Conservation (phyloP, 306 rosid genomes). For the Sphenostylis stenocarpa region DNA sequence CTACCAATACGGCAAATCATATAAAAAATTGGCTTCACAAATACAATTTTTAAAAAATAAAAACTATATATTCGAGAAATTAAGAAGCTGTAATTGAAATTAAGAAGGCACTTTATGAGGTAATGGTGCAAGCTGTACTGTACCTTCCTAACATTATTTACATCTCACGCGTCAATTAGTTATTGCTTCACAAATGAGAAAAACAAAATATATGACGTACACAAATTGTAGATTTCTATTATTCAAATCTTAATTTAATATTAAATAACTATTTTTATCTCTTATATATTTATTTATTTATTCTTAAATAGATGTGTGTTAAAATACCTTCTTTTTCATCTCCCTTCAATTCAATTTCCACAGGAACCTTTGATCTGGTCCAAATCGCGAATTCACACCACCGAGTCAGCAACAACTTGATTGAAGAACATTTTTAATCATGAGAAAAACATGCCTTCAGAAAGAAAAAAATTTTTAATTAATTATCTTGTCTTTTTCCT, state of each 20-base stretch:
- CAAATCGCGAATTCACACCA: background rate
- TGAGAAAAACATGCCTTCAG: background rate
- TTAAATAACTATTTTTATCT: background rate
- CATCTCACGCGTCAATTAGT: conserved; percentile 33
- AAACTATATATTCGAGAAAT: too few relatives aligned
- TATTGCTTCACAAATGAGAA: conserved; percentile 34
- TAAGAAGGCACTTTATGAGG: conserved; percentile 6
- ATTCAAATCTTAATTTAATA: background rate
- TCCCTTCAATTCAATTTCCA: too few relatives aligned
- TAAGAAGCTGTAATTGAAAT: conserved; percentile 18
- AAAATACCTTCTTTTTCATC: too few relatives aligned
- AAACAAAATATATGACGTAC: background rate
- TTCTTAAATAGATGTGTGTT: background rate
- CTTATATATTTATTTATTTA: background rate
- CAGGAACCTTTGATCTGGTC: background rate
- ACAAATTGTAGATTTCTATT: background rate
- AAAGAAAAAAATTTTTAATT: background rate
- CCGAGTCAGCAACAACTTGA: background rate
- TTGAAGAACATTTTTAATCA: background rate
- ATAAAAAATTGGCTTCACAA: background rate
- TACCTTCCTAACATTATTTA: conserved; percentile 34
- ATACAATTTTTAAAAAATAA: too few relatives aligned
- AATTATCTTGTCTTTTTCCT: background rate
- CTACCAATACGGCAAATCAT: background rate
- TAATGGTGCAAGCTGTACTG: conserved; percentile 17